Base-by-base conservation (phyloP, 768 basidiomycete genomes). In the Suillus paluster region DNA sequence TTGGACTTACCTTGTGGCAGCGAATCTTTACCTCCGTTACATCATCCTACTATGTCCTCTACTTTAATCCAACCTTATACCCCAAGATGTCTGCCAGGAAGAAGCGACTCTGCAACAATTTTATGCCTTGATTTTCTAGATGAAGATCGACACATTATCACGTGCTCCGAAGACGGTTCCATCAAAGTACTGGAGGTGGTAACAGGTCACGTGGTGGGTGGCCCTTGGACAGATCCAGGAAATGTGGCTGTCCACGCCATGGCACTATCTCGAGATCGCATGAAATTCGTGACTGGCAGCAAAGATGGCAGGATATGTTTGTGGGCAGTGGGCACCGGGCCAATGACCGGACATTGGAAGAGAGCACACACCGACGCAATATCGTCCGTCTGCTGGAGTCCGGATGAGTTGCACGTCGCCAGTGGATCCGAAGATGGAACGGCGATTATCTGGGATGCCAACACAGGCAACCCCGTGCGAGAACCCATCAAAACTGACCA, bases 351-450 rank as follows among this genome's bases (percentile, higher is more conserved):
- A 38, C 25, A 17, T 38, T 54, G 23, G 53, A 38, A 38, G 15
- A 21, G 12, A 54, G 53, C 2, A 17, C 53, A 54, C 15, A 54
- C 36, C 17, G 21, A 17, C 17, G 2, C 53, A 19, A 38, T 54
- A 1, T 25, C n/a, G 17, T 38, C 53, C 36, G 23, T 54, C 36
- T 54, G 53, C 23, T 54, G 34, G 53, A 54, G 53, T 54, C 53
- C 53, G 5, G 36, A 38, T 38, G 17, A 17, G 23, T 9, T 54
- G 1, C 3, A 54, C 15, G 3, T 54, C 1, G 53, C 53, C 36
- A 54, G 53, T 17, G 53, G 53, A 36, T 54, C 53, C 38, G 53
- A 54, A 25, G 53, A 54, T 17, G 53, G 53, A 17, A 54, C 36
- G 23, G 36, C 23, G 36, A 25, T 54, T 36, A 54, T 54, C 17